Percentiles rank a stretch among this genome's conserved stretches.
Evolutionary conservation across 148 eudicot genomes (phyloP).

Genomic region (Talinum fruticosum): DNA sequence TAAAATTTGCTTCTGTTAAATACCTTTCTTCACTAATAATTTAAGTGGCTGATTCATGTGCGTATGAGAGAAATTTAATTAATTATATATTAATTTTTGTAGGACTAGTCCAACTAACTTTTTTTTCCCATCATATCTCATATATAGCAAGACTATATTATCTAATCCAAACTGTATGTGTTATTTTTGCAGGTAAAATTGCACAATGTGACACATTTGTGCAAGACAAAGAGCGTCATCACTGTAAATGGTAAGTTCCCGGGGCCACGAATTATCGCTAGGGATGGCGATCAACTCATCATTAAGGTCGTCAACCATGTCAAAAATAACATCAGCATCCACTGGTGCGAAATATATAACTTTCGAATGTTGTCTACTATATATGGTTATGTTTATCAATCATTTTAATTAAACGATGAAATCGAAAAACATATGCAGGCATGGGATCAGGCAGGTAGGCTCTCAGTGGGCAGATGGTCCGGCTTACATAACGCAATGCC

Average conservation of each 20-base stretch:
- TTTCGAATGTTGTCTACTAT: not conserved
- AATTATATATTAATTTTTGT: too few relatives aligned
- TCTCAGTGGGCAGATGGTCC: slow-evolving; percentile 66
- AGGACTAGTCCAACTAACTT: too few relatives aligned
- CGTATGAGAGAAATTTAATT: too few relatives aligned
- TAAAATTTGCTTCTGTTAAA: not conserved
- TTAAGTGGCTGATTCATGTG: too few relatives aligned
- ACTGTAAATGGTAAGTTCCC: slow-evolving; percentile 58
- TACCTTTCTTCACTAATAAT: not conserved
- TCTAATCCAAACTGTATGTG: too few relatives aligned
- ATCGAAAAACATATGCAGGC: slow-evolving; percentile 30
- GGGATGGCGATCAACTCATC: slow-evolving; percentile 52
- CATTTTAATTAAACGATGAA: not conserved
- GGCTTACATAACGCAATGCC: slow-evolving; percentile 58
- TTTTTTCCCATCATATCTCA: too few relatives aligned
- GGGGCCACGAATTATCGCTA: slow-evolving; percentile 44
- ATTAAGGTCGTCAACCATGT: slow-evolving; percentile 44
- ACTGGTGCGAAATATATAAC: slow-evolving; percentile 37
- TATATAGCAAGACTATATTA: too few relatives aligned
- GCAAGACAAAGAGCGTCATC: slow-evolving; percentile 47
- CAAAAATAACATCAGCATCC: slow-evolving; percentile 46
- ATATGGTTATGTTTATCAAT: not conserved
- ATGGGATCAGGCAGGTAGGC: slow-evolving; percentile 43
- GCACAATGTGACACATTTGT: slow-evolving; percentile 58
- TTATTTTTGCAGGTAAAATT: slow-evolving; percentile 45